Evolutionary conservation across 1,284 basidiomycete species (phyloP).

Genomic region (Volvariella surrecta): DNA sequence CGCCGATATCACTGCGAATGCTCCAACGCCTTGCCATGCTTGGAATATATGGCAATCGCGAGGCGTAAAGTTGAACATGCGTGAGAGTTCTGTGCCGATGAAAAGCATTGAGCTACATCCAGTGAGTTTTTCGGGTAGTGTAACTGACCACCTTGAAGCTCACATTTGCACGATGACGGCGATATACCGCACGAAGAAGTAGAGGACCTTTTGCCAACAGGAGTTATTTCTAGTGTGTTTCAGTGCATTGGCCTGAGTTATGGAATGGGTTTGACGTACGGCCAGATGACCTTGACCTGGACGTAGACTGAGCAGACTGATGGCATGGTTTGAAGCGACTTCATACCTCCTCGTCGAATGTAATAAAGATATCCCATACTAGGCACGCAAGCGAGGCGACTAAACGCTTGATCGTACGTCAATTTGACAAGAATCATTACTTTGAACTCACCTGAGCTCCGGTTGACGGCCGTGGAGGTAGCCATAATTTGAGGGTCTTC

Average conservation of each 20-base stretch:
- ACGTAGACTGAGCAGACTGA: slow-evolving; percentile 14
- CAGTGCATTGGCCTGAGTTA: no score
- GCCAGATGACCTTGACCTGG: slow-evolving; percentile 30
- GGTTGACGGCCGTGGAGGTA: slow-evolving; percentile 18
- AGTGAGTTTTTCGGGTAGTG: background rate
- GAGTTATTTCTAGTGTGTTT: slow-evolving; percentile 20
- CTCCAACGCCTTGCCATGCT: slow-evolving; percentile 25
- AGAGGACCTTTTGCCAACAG: slow-evolving; percentile 24
- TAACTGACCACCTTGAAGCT: slow-evolving; percentile 5
- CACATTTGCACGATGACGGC: slow-evolving; percentile 27
- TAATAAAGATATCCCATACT: slow-evolving; percentile 31
- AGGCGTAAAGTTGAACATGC: slow-evolving; percentile 22
- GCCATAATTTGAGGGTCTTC: slow-evolving; percentile 5
- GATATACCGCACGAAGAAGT: slow-evolving; percentile 25
- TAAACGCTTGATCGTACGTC: slow-evolving; percentile 9
- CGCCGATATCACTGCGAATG: slow-evolving; percentile 16
- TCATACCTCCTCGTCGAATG: slow-evolving; percentile 29
- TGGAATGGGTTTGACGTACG: slow-evolving; percentile 17
- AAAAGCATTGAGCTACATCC: slow-evolving; percentile 21
- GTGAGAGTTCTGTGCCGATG: slow-evolving; percentile 22
- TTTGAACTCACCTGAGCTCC: slow-evolving; percentile 19
- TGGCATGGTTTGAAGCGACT: slow-evolving; percentile 3
- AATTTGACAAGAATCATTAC: slow-evolving; percentile 1
- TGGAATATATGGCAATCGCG: slow-evolving; percentile 31
- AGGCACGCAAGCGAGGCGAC: slow-evolving; percentile 32